A percentile compares a stretch with the other conserved stretches of the same genome.
These are phyloP conservation scores for Coprinopsis strossmayeri DNA, from an alignment of 768 basidiomycete genomes.

Conservation along the genomic window DNA sequence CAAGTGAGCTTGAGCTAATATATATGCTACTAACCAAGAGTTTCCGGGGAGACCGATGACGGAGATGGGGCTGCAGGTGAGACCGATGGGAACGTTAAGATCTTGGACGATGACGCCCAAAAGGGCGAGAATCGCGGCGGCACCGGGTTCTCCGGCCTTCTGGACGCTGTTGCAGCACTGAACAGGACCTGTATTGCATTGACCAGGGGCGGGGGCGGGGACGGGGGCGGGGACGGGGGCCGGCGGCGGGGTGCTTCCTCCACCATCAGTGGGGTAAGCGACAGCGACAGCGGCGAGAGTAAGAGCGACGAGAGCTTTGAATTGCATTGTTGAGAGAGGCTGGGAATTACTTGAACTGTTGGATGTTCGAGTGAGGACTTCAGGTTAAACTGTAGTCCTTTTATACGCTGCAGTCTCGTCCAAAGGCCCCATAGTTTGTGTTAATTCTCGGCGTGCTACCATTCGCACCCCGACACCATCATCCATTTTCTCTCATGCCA, in stretches of 20 bases:
- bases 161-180: slow-evolving; percentile 17
- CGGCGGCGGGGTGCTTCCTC: no score
- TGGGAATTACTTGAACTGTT: neutral
- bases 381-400: neutral
- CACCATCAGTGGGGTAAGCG: neutral
- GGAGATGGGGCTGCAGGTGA: slow-evolving; percentile 15
- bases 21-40: slow-evolving; percentile 8
- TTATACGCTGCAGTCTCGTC: no score
- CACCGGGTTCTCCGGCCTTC: neutral
- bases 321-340: neutral
- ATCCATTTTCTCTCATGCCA: no score
- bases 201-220: slow-evolving; percentile 2
- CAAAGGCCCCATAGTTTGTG: no score
- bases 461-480: no score
- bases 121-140: slow-evolving; percentile 9
- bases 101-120: slow-evolving; percentile 12
- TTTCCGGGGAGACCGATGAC: slow-evolving; percentile 12
- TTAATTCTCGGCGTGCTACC: no score
- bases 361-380: neutral
- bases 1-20: neutral
- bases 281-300: neutral
- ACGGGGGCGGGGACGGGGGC: neutral
- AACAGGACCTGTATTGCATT: slow-evolving; percentile 17
- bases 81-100: slow-evolving; percentile 10
- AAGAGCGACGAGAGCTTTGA: slow-evolving; percentile 1